phyloP scores from a whole-genome alignment of 2,329 filamentous ascomycete genomes.

The Ophiostoma sp. region DNA sequence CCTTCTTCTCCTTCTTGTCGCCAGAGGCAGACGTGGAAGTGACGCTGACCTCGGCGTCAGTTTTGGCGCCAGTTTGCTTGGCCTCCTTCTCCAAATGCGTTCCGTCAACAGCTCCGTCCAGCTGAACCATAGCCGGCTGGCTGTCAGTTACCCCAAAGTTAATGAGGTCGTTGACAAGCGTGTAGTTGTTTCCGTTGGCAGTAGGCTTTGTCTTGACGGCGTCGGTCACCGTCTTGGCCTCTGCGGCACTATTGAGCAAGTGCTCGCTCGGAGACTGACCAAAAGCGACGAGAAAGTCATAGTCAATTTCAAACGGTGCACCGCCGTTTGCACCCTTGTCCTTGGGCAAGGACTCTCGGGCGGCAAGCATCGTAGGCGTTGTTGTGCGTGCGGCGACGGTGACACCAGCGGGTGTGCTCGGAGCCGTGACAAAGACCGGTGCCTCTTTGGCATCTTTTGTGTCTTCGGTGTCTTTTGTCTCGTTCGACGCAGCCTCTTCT shows the following conservation, averaged over 20 bases:
- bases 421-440: not conserved
- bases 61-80: not conserved
- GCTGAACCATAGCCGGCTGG: not conserved
- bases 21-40: not conserved
- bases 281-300: not conserved
- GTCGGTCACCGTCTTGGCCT: not conserved
- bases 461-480: not conserved
- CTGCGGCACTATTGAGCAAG: not conserved
- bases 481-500: not conserved
- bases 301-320: not conserved
- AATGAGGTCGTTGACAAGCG: constrained; percentile 2
- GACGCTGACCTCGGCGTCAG: not conserved
- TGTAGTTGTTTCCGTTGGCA: not conserved
- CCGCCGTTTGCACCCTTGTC: not conserved
- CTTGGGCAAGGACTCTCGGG: not conserved
- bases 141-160: not conserved
- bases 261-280: not conserved
- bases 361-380: not conserved
- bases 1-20: not conserved
- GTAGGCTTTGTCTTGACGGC: not conserved
- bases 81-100: not conserved
- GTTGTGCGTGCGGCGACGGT: not conserved
- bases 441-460: not conserved
- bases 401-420: not conserved
- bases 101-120: not conserved